Base-by-base conservation (phyloP, 2,329 filamentous ascomycete species). In the Trichoderma sp. region DNA sequence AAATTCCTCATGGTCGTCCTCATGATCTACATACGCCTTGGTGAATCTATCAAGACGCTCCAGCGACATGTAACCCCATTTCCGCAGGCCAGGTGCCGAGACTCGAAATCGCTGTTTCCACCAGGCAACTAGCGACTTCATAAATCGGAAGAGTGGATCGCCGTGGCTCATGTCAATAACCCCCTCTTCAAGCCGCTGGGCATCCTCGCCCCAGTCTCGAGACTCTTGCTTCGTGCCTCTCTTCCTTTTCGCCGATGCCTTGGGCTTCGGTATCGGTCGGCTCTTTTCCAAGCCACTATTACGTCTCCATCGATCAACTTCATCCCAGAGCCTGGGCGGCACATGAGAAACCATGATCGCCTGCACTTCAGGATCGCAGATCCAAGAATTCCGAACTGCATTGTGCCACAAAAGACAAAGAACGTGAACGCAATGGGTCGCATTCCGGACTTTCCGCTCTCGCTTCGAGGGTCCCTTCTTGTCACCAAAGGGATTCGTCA, bases 321-420 rank as follows among this genome's bases (percentile, higher is more conserved):
- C 92, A 16, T 89, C 88, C 81, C 88, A 90, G 5, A 95, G 82
- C 6, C 87, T 86, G 0, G 87, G 83, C 0, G 92, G 86, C 7
- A 97, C 75, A 69, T 93, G 90, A n/a, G 89, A 88, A 4, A 96
- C 84, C 76, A 97, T 84, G 19, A 89, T 91, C 13, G 89, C 88
- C 71, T 96, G 92, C 0, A 96, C 84, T 71, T 92, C 87, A 4
- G 85, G 79, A 74, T 98, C 92, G 73, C 92, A 92, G 24, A 94
- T 81, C 91, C 95, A 98, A 0, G 88, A 84, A 77, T 98, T 97
- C 53, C 92, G 88, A 16, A 96, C 80, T 0, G 92, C 88, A 76
- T 98, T 98, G 77, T 98, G 94, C 85, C 91, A 97, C 70, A 99
- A 86, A 19, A 99, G 83, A 64, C 89, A 88, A 77, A 96, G 90